Evolutionary conservation across 495 filamentous ascomycete species (phyloP), one percentile per base, ranked within the genome.

Genomic region (Penicillium maclennaniae): DNA sequence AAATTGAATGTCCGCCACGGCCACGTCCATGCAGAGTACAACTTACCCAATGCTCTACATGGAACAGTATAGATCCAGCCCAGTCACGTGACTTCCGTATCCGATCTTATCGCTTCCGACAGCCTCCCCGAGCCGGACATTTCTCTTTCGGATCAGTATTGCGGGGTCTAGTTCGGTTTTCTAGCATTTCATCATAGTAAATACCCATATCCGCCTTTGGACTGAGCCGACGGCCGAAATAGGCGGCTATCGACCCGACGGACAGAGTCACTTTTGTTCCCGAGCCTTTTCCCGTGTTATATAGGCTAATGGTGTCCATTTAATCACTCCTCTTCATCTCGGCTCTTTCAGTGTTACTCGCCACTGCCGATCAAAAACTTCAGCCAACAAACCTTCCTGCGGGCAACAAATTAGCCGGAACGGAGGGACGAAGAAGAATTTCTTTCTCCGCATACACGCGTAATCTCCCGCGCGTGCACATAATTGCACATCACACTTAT

Each of bases 101-200:
- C 60, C 57, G 60, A 63, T 63, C 60, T 53, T 46, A 56, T 60
- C 57, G 47, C 49, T 51, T 63, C 61, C 61, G 60, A 62, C n/a
- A 49, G 43, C 14, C 40, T 45, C 20, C 23, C 54, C 42, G 34
- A 36, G 28, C 53, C 45, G 40, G 45, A 43, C 47, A 19, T 38
- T 26, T 41, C 40, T 6, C 27, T 54, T 57, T 63, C 61, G 61
- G 58, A 63, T 60, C 53, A 51, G 50, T 53, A 45, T 45, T 46
- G 60, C 51, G 56, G 53, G 47, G 59, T 42, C 19, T 49, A 16
- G 37, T 41, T 49, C 23, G 23, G 20, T 25, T 9, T 54, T 39
- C 25, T 28, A 40, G 36, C 16, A 39, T 3, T 43, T 23, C 21
- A 34, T 14, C 36, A 39, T 23, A 39, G 36, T 37, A 26, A 26